A percentile compares a stretch with the other conserved stretches of the same genome.
phyloP scores from a whole-genome alignment of 2,329 filamentous ascomycete genomes.

The Phaeosphaeria sp. region DNA sequence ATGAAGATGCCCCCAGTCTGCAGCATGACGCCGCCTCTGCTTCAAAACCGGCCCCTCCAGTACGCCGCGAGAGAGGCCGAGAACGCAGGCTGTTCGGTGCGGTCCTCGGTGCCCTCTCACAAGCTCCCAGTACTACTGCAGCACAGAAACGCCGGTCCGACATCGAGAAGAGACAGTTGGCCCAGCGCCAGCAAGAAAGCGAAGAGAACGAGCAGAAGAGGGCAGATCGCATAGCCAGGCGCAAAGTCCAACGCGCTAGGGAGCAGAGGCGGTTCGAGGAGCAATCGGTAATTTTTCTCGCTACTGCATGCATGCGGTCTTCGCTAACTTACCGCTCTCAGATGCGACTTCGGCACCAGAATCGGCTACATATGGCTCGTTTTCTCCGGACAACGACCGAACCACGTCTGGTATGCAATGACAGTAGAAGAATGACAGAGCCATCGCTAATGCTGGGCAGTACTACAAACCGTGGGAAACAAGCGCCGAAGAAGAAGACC shows the following conservation, averaged over 20 bases:
- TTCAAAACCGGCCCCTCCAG: constrained; percentile 45
- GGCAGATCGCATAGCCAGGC: constrained; percentile 68
- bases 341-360: constrained; percentile 78
- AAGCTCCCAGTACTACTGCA: constrained; percentile 64
- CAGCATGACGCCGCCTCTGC: constrained; percentile 26
- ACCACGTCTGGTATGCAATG: constrained; percentile 73
- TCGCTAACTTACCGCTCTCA: constrained; percentile 47
- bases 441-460: constrained; percentile 56
- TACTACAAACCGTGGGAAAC: constrained; percentile 87
- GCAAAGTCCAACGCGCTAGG: constrained; percentile 66
- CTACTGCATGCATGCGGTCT: constrained; percentile 5
- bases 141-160: constrained; percentile 74
- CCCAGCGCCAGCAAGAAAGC: constrained; percentile 75
- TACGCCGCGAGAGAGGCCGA: constrained; percentile 73
- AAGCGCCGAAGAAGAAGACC: constrained; percentile 70
- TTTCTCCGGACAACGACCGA: constrained; percentile 75
- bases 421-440: not conserved
- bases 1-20: constrained; percentile 35
- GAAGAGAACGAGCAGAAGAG: constrained; percentile 73
- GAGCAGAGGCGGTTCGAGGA: constrained; percentile 80
- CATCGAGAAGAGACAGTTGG: constrained; percentile 82
- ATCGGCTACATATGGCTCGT: constrained; percentile 73
- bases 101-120: constrained; percentile 77
- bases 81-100: constrained; percentile 87
- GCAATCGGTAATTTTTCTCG: constrained; percentile 66